These are phyloP conservation scores for Testicularia cyperi DNA, from an alignment of 1,284 basidiomycete species.

Conservation along the genomic window DNA sequence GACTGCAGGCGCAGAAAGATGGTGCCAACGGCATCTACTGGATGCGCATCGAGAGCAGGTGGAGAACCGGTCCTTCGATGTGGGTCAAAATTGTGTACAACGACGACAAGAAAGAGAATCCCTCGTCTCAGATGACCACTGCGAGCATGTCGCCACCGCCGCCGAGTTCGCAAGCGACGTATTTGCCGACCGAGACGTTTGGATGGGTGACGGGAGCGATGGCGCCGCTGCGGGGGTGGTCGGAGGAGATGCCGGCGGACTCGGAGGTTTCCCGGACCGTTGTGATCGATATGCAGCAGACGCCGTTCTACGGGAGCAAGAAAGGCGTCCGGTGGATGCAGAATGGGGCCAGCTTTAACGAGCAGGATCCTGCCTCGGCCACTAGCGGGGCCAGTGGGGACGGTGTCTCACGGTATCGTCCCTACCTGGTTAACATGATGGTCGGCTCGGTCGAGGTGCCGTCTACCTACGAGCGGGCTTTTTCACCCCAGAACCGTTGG, in stretches of 20 bases:
- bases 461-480: neutral
- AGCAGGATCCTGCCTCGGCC: neutral
- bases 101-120: too few relatives aligned
- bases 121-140: neutral
- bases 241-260: slow-evolving; percentile 14
- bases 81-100: slow-evolving; percentile 29
- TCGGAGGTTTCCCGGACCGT: slow-evolving; percentile 30
- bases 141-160: neutral
- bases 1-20: slow-evolving; percentile 21
- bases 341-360: slow-evolving; percentile 12
- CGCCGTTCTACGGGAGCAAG: slow-evolving; percentile 2
- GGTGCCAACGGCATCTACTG: slow-evolving; percentile 29
- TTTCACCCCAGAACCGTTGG: neutral
- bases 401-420: too few relatives aligned
- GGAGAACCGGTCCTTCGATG: slow-evolving; percentile 23
- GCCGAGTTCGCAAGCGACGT: neutral
- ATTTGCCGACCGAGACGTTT: slow-evolving; percentile 21
- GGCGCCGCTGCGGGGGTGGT: slow-evolving; percentile 14
- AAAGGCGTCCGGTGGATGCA: slow-evolving; percentile 31
- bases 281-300: slow-evolving; percentile 37
- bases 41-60: slow-evolving; percentile 35
- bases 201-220: slow-evolving; percentile 29
- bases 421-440: slow-evolving; percentile 33
- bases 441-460: slow-evolving; percentile 11
- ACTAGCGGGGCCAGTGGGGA: too few relatives aligned